These are phyloP conservation scores for Globisporangium apiculatum DNA, from an alignment of 352 stramenopile genomes.

Conservation along the genomic window DNA sequence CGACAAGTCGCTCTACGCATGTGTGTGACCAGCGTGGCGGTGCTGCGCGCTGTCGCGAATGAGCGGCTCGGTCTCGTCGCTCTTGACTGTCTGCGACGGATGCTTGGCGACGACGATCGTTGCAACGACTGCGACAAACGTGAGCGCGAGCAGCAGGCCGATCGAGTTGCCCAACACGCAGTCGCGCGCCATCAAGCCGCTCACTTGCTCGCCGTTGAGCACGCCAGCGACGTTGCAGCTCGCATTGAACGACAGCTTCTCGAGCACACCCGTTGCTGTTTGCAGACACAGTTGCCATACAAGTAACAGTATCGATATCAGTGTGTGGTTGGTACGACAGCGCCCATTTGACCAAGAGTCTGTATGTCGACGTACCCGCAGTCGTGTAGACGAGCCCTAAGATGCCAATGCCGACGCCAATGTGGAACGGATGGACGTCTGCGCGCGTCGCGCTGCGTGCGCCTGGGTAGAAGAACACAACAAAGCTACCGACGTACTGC, in stretches of 20 bases:
- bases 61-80: constrained; percentile 39
- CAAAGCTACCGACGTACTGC: constrained; percentile 61
- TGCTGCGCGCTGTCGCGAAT: constrained; percentile 12
- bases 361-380: constrained; percentile 17
- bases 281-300: background rate
- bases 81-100: constrained; percentile 1
- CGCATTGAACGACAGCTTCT: constrained; percentile 82
- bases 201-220: constrained; percentile 52
- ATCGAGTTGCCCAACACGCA: constrained; percentile 74
- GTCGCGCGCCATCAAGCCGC: constrained; percentile 63
- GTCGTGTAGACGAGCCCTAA: constrained; percentile 57
- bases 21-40: background rate
- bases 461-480: constrained; percentile 73
- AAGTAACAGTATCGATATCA: background rate
- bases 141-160: constrained; percentile 48
- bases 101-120: constrained; percentile 54
- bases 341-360: background rate
- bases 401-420: constrained; percentile 56
- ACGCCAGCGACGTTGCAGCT: constrained; percentile 77
- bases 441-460: constrained; percentile 33
- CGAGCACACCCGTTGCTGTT: constrained; percentile 48
- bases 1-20: background rate
- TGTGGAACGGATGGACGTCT: constrained; percentile 49
- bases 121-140: constrained; percentile 30
- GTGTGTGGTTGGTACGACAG: no score